Base-by-base conservation (phyloP, 805 yeast genomes). In the Saturnispora gosingensis region DNA sequence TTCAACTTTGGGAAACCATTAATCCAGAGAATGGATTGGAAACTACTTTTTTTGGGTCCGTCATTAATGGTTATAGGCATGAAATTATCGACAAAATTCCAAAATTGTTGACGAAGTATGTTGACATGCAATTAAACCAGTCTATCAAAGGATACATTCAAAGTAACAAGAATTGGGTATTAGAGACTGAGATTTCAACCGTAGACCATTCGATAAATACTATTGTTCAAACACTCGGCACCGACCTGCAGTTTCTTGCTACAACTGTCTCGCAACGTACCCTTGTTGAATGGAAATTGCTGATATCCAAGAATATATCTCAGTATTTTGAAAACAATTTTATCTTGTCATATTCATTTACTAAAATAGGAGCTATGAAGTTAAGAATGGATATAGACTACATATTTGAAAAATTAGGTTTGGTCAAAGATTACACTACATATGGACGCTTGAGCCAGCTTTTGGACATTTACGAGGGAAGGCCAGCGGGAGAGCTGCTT, bases 31-130 rank as follows among this genome's bases (percentile, higher is more conserved):
- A 45, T 35, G 27, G 25, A 4, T 18, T 45, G 11, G 34, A 61
- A 58, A 64, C 42, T 61, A 71, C 78, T 3, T 69, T 75, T 45
- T 75, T 75, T 55, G 74, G 72, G 48, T 72, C 73, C 22, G 71
- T 74, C 22, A 69, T 70, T 20, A 57, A 55, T 4, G 71, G 72
- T 2, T 75, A 74, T 54, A 53, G 62, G 16, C 51, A 55, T 28
- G 65, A 63, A 7, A 54, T 75, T 24, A 54, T 64, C 36, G 49
- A 52, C 2, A 59, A 65, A 36, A 65, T 71, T 2, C 61, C 63
- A 4, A 55, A 57, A 11, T 60, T 66, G 27, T 54, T 73, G 11
- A 56, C 54, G 5, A 56, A 54, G 9, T 66, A 69, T 48, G 58
- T 74, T 24, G 70, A 68, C 39, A 65, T 67, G 43, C 70, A 70